phyloP scores from a whole-genome alignment of 768 basidiomycete species.

The Suillus ampliporus region DNA sequence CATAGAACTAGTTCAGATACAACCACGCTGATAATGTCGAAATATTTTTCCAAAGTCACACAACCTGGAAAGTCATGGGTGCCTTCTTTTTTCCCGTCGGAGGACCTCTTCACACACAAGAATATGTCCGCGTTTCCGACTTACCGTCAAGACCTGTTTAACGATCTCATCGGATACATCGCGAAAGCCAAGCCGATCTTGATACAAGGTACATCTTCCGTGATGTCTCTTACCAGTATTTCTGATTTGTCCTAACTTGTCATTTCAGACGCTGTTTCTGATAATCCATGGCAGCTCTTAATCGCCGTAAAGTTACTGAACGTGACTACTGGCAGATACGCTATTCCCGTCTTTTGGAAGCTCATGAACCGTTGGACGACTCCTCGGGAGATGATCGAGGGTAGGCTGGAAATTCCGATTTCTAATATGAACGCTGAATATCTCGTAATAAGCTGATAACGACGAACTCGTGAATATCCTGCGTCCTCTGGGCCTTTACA shows the following conservation, averaged over 20 bases:
- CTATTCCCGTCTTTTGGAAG: constrained; percentile 68
- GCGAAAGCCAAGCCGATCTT: constrained; percentile 37
- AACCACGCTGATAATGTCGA: constrained; percentile 12
- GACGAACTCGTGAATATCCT: constrained; percentile 52
- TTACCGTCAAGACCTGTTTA: constrained; percentile 11
- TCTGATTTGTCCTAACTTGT: not conserved
- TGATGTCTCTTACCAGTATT: not conserved
- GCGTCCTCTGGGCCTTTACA: constrained; percentile 62
- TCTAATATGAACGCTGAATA: not conserved
- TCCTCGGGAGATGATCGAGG: constrained; percentile 57
- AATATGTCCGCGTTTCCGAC: not conserved
- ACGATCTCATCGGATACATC: constrained; percentile 34
- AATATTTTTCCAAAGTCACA: constrained; percentile 5
- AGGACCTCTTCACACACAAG: not conserved
- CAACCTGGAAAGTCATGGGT: constrained; percentile 15
- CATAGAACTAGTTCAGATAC: constrained; percentile 11
- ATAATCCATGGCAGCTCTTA: constrained; percentile 73
- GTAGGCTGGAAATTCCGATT: constrained; percentile 39
- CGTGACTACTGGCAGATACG: constrained; percentile 65
- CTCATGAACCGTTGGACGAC: constrained; percentile 64
- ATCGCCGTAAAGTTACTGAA: constrained; percentile 73
- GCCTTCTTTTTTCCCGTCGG: not conserved
- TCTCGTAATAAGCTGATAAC: constrained; percentile 42
- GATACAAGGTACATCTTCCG: constrained; percentile 31
- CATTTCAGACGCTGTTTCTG: constrained; percentile 51